phyloP scores from a whole-genome alignment of 176 grass and related monocot genomes.

The Ampelocalamus luodianensis region DNA sequence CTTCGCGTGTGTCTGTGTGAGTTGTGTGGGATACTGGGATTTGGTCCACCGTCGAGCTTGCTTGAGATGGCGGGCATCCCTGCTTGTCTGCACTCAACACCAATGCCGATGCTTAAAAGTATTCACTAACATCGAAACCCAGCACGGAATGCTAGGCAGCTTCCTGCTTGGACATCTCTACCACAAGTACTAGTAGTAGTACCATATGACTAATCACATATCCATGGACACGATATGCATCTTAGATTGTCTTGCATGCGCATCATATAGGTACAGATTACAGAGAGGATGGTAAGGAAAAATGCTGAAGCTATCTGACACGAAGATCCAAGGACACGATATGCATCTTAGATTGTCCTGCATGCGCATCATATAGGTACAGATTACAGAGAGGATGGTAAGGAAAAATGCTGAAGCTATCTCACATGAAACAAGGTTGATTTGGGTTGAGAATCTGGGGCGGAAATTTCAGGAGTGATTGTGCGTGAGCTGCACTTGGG shows the following conservation, averaged over 20 bases:
- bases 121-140: slow-evolving; percentile 32
- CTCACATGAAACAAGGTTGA: neutral
- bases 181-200: neutral
- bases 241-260: neutral
- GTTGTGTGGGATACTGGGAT: slow-evolving; percentile 45
- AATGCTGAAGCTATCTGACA: neutral
- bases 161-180: neutral
- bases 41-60: slow-evolving; percentile 60
- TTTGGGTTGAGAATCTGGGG: neutral
- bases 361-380: neutral
- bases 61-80: slow-evolving; percentile 53
- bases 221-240: neutral
- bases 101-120: slow-evolving; percentile 50
- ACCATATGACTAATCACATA: neutral
- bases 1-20: neutral
- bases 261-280: neutral
- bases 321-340: neutral
- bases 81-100: slow-evolving; percentile 58
- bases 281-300: neutral
- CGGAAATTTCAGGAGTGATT: neutral
- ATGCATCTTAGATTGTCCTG: neutral
- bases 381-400: neutral
- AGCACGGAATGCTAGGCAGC: slow-evolving; percentile 4
- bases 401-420: neutral
- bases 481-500: neutral